Evolutionary conservation across 2,329 filamentous ascomycete genomes (phyloP).

Genomic region (Tolypocladium pustulatum): DNA sequence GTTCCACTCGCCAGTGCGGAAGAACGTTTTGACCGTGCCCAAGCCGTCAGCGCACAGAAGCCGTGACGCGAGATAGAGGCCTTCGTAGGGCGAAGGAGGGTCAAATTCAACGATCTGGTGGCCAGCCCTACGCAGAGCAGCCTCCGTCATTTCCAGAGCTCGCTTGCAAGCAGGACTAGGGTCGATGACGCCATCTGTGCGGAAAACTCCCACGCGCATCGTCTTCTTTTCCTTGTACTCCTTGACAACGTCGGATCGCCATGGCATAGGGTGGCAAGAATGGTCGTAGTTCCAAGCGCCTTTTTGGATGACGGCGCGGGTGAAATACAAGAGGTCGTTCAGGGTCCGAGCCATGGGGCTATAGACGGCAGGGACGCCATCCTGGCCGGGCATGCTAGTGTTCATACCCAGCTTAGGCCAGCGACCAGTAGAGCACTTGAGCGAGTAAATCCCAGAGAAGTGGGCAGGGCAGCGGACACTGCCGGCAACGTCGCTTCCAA

Average conservation of each 20-base stretch:
- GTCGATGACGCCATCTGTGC: constrained; percentile 73
- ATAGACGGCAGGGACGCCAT: constrained; percentile 80
- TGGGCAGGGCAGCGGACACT: constrained; percentile 81
- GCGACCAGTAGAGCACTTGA: constrained; percentile 78
- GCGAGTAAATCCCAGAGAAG: constrained; percentile 78
- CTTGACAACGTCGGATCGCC: constrained; percentile 52
- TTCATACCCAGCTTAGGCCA: constrained; percentile 80
- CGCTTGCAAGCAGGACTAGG: constrained; percentile 76
- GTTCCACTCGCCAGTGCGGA: constrained; percentile 67
- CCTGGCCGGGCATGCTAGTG: constrained; percentile 87
- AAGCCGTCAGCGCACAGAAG: constrained; percentile 81
- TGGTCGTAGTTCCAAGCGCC: constrained; percentile 85
- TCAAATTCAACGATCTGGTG: constrained; percentile 60
- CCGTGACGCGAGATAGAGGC: constrained; percentile 64
- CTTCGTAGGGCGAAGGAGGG: constrained; percentile 64
- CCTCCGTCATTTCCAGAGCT: constrained; percentile 60
- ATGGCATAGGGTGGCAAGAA: constrained; percentile 73
- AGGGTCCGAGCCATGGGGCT: constrained; percentile 86
- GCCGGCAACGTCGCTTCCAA: constrained; percentile 85
- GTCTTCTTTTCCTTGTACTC: constrained; percentile 51
- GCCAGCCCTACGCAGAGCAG: constrained; percentile 58
- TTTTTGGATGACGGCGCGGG: constrained; percentile 65
- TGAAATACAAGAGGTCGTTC: constrained; percentile 76
- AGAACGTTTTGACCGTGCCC: constrained; percentile 65
- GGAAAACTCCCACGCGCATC: constrained; percentile 65